These are phyloP conservation scores for Wickerhamiella shivajii DNA, from an alignment of 805 yeast genomes.

Conservation along the genomic window DNA sequence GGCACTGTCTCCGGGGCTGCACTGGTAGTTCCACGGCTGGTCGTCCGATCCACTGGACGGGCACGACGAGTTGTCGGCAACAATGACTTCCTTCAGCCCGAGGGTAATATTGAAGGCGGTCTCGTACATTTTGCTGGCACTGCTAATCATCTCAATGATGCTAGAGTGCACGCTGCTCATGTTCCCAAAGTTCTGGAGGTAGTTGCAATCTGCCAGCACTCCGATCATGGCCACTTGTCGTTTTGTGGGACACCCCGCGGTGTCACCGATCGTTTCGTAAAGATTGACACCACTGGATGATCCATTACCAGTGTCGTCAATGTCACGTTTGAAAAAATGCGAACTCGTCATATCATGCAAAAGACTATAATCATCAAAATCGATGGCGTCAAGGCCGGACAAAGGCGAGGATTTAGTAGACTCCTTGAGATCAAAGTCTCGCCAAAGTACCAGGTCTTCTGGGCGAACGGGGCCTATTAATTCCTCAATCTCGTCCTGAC, in stretches of 20 bases:
- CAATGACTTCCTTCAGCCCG: conserved; percentile 21
- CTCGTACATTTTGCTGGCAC: conserved; percentile 25
- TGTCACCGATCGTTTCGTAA: conserved; percentile 19
- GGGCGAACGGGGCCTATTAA: conserved; percentile 1
- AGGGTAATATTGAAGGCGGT: conserved; percentile 25
- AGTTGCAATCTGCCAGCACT: conserved; percentile 26
- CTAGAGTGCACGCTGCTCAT: conserved; percentile 19
- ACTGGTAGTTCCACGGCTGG: conserved; percentile 21
- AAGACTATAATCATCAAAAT: conserved; percentile 7
- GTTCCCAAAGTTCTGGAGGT: conserved; percentile 18
- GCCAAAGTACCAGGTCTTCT: conserved; percentile 18
- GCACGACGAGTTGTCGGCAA: conserved; percentile 19
- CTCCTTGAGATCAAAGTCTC: conserved; percentile 18
- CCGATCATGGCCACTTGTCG: conserved; percentile 26
- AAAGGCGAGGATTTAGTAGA: conserved; percentile 1
- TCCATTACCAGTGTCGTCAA: conserved; percentile 16
- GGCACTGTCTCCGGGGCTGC: conserved; percentile 12
- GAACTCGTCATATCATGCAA: conserved; percentile 5
- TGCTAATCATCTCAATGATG: conserved; percentile 22
- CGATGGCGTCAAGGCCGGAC: not conserved
- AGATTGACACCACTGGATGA: conserved; percentile 19
- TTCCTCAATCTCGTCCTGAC: conserved; percentile 10
- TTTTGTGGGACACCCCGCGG: conserved; percentile 22
- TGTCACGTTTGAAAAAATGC: conserved; percentile 8
- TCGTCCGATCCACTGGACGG: conserved; percentile 13